Evolutionary conservation across 2,329 filamentous ascomycete genomes (phyloP), one percentile per base, ranked within the genome.

Genomic region (Alternaria sp.): DNA sequence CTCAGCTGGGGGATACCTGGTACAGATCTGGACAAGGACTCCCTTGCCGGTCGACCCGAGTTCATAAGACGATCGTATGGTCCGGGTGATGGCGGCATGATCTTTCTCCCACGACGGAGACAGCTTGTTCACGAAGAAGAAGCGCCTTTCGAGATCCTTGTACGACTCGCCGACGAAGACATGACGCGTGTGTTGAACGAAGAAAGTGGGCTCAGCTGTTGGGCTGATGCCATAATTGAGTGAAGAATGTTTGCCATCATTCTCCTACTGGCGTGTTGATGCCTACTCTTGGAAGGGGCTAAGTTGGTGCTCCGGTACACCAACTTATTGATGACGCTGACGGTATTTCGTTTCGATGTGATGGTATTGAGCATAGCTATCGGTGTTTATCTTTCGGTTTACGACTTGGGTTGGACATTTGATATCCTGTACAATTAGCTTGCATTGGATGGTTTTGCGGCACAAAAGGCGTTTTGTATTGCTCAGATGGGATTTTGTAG

Each of bases 361-460:
- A 63, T 60, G 53, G 63, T 64, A 64, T 68, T 49, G 57, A 56
- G 65, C 52, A 68, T 68, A 49, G 48, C 60, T 60, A 61, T 54
- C 45, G 67, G 64, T 62, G 68, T 69, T 65, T 59, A 0, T 40
- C 45, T 54, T 64, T 64, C 20, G 58, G 46, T 52, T 59, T 41
- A 60, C 20, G 57, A 43, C 46, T 65, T 68, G 62, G 68, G 68
- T 67, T 67, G 65, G 70, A 62, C 64, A 70, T 73, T 61, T 71
- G 67, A 77, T 77, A 77, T 75, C 74, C 72, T 77, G 74, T 76
- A 77, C 71, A 67, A 77, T 48, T 75, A 76, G 50, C 54, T 62
- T 61, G 54, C 56, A 54, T 60, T 59, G 28, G 28, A 38, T 18
- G 38, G 48, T 52, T 55, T 20, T 36, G 20, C 38, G 20, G 20